These are phyloP conservation scores for Pythium brassicae DNA, from an alignment of 352 stramenopile genomes.

Conservation along the genomic window DNA sequence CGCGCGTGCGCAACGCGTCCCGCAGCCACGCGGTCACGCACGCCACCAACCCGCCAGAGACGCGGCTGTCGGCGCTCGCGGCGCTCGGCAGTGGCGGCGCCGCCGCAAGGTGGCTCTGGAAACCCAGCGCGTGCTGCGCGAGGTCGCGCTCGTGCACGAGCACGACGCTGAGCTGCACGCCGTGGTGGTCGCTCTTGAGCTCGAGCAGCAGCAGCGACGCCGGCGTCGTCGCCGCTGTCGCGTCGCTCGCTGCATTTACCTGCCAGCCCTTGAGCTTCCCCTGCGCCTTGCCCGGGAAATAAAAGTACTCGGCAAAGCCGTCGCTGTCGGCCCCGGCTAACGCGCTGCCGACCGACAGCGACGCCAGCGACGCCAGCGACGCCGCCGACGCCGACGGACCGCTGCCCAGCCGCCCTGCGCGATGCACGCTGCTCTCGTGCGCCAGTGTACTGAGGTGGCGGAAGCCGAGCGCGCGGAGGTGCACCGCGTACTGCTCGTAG, in stretches of 20 bases:
- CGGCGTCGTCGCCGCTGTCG: constrained; percentile 10
- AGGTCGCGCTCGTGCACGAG: constrained; percentile 62
- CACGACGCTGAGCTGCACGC: constrained; percentile 53
- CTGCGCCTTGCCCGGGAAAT: constrained; percentile 24
- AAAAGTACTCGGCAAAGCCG: constrained; percentile 71
- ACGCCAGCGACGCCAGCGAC: constrained; percentile 12
- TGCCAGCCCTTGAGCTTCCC: constrained; percentile 30
- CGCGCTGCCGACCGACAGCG: constrained; percentile 25
- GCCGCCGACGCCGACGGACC: background rate
- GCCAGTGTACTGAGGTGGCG: constrained; percentile 43
- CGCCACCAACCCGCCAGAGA: constrained; percentile 40
- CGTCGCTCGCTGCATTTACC: constrained; percentile 3
- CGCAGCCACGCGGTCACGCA: constrained; percentile 46
- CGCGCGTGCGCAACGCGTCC: constrained; percentile 43
- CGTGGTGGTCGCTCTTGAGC: constrained; percentile 72
- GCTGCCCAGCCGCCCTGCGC: background rate
- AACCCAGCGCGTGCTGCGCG: constrained; percentile 53
- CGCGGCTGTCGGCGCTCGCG: constrained; percentile 11
- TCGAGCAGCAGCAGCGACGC: constrained; percentile 52
- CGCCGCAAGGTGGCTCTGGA: constrained; percentile 33
- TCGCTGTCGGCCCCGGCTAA: constrained; percentile 32
- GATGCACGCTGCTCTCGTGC: constrained; percentile 8
- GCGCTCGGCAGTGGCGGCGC: constrained; percentile 5
- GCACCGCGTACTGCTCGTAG: constrained; percentile 57
- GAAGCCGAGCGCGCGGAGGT: constrained; percentile 67